Percentiles rank a stretch among this genome's conserved stretches.
These are phyloP conservation scores for Entomophthora muscae DNA, from an alignment of 371 early-diverging fungal species.

Conservation along the genomic window DNA sequence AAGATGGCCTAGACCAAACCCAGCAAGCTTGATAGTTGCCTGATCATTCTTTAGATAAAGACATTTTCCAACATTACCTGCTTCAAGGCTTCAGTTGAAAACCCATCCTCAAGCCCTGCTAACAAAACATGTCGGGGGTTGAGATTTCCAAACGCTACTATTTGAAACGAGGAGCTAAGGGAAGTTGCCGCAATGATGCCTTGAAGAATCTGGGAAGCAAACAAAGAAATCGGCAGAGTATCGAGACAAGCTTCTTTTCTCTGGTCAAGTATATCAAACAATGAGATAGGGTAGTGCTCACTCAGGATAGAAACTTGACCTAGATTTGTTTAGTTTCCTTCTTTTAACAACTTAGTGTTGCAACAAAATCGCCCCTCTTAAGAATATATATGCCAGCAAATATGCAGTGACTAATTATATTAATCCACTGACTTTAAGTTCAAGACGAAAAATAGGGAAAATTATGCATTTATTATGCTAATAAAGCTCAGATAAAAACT, in stretches of 20 bases:
- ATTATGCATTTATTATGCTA: too few relatives aligned
- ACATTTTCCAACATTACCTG: neutral
- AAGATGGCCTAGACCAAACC: slow-evolving; percentile 43
- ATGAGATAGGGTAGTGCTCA: neutral
- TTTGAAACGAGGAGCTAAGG: slow-evolving; percentile 19
- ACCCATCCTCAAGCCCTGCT: slow-evolving; percentile 20
- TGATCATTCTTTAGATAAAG: slow-evolving; percentile 14
- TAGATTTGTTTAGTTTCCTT: neutral
- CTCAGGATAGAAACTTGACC: neutral
- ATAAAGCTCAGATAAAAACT: too few relatives aligned
- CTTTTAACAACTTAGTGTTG: too few relatives aligned
- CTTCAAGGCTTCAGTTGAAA: neutral
- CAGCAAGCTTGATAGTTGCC: slow-evolving; percentile 29
- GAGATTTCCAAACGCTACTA: slow-evolving; percentile 28
- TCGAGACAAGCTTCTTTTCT: neutral
- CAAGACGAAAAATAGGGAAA: too few relatives aligned
- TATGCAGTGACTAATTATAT: too few relatives aligned
- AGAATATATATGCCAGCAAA: too few relatives aligned
- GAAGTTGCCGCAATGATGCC: slow-evolving; percentile 13
- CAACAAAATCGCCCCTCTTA: too few relatives aligned
- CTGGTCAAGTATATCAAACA: neutral
- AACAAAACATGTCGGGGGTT: slow-evolving; percentile 29
- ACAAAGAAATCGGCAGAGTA: slow-evolving; percentile 25
- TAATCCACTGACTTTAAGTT: too few relatives aligned
- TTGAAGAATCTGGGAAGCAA: slow-evolving; percentile 33